A percentile compares a stretch with the other conserved stretches of the same genome.
Evolutionary conservation across 1,139 yeast genomes (phyloP).

Genomic region (Spencermartinsiella ligniputridi): DNA sequence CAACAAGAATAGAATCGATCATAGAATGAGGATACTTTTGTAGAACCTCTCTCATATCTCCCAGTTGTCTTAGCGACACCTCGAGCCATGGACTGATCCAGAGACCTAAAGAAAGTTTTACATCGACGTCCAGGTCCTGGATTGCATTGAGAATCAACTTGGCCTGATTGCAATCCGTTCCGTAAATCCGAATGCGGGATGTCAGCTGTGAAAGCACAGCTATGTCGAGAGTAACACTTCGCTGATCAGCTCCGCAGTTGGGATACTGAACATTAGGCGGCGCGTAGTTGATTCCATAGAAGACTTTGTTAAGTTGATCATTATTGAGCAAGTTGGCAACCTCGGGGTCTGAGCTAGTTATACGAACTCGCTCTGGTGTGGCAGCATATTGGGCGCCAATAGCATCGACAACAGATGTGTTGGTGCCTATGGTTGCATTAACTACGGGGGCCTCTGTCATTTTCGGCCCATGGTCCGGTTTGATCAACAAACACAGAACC

Average conservation of each 20-base stretch:
- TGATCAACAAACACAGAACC: too few species aligned
- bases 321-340: constrained; percentile 29
- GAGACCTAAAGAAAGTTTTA: constrained; percentile 59
- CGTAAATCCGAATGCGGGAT: constrained; percentile 52
- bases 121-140: constrained; percentile 44
- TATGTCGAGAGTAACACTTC: constrained; percentile 53
- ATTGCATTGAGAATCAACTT: constrained; percentile 52
- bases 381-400: too few species aligned
- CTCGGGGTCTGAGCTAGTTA: constrained; percentile 18
- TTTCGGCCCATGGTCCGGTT: too few species aligned
- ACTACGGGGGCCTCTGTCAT: too few species aligned
- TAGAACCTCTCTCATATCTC: constrained; percentile 36
- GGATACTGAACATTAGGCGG: constrained; percentile 43
- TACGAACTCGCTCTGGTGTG: constrained; percentile 6
- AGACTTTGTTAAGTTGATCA: constrained; percentile 35
- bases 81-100: constrained; percentile 52
- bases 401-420: too few species aligned
- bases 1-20: constrained; percentile 53
- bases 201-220: constrained; percentile 56
- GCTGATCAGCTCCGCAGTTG: constrained; percentile 44
- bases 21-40: constrained; percentile 42
- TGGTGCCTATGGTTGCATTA: too few species aligned
- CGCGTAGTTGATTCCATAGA: constrained; percentile 59
- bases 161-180: constrained; percentile 61
- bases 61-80: constrained; percentile 43